Conservation (phyloP, 352 stramenopile species). For the Phytophthora uliginosa region DNA sequence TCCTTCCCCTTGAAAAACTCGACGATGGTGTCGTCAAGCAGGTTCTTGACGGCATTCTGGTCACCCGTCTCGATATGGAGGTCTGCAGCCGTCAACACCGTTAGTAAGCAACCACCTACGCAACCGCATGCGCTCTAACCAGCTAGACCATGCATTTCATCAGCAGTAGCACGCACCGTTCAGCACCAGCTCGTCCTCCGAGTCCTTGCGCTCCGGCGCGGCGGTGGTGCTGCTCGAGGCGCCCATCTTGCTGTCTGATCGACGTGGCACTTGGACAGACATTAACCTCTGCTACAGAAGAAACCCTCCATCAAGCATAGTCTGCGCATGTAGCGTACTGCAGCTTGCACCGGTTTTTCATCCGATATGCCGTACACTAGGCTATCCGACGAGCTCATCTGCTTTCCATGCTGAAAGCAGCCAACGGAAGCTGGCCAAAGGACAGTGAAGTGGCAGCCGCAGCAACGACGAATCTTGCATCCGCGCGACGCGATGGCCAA, state of each 20-base stretch:
- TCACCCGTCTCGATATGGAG: slow-evolving; percentile 84
- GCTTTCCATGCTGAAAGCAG: slow-evolving; percentile 25
- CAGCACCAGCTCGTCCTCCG: slow-evolving; percentile 68
- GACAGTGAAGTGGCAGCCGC: slow-evolving; percentile 23
- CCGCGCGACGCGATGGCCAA: slow-evolving; percentile 53
- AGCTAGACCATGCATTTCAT: not conserved
- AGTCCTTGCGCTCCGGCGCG: slow-evolving; percentile 57
- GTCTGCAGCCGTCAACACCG: slow-evolving; percentile 26
- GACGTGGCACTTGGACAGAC: slow-evolving; percentile 33
- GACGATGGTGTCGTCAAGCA: slow-evolving; percentile 84
- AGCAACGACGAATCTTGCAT: slow-evolving; percentile 16
- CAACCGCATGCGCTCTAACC: not conserved
- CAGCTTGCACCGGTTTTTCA: slow-evolving; percentile 5
- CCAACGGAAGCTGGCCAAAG: slow-evolving; percentile 30
- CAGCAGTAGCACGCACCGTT: slow-evolving; percentile 54
- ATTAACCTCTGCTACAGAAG: not conserved
- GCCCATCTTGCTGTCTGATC: slow-evolving; percentile 46
- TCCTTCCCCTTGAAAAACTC: slow-evolving; percentile 78
- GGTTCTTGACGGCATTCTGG: slow-evolving; percentile 89
- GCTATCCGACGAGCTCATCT: not conserved
- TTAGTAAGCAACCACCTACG: slow-evolving; percentile 5
- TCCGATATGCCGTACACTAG: slow-evolving; percentile 26
- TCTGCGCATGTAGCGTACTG: not conserved
- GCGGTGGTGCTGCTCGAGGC: slow-evolving; percentile 47
- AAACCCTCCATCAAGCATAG: not conserved